Percentiles rank a stretch among this genome's conserved stretches.
phyloP scores from a whole-genome alignment of 2,329 filamentous ascomycete genomes.

The Cercospora zeae-maydis region DNA sequence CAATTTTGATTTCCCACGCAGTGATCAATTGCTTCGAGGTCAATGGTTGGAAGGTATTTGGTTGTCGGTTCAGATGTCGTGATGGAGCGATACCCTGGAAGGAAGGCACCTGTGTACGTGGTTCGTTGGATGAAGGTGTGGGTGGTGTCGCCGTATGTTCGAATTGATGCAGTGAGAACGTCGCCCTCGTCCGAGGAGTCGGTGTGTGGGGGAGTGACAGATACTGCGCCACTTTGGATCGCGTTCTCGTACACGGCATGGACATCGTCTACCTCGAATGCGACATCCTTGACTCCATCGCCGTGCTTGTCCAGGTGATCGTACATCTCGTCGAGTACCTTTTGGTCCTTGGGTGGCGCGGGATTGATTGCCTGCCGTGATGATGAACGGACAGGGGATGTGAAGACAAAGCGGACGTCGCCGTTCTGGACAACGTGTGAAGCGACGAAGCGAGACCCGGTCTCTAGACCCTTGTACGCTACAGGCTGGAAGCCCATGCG shows the following conservation, averaged over 20 bases:
- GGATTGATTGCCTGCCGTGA: constrained; percentile 26
- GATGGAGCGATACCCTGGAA: constrained; percentile 70
- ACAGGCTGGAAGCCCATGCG: constrained; percentile 81
- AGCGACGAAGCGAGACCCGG: constrained; percentile 73
- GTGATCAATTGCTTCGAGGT: constrained; percentile 79
- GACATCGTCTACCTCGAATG: constrained; percentile 90
- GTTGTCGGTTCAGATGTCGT: constrained; percentile 45
- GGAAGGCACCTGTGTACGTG: constrained; percentile 69
- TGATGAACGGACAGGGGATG: constrained; percentile 66
- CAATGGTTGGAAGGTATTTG: constrained; percentile 58
- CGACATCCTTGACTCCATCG: constrained; percentile 91
- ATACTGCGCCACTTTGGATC: constrained; percentile 59
- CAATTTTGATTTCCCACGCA: constrained; percentile 97
- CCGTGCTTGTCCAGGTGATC: constrained; percentile 81
- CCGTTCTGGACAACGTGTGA: constrained; percentile 81
- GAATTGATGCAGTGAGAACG: constrained; percentile 71
- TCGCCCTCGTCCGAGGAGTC: constrained; percentile 59
- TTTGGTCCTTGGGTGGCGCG: constrained; percentile 54
- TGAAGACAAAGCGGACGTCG: constrained; percentile 76
- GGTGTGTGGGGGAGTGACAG: constrained; percentile 59
- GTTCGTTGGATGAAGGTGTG: constrained; percentile 80
- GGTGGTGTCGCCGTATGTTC: constrained; percentile 91
- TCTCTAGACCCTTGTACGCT: constrained; percentile 85
- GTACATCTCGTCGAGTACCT: constrained; percentile 70
- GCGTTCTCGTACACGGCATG: constrained; percentile 74